phyloP scores from a whole-genome alignment of 2,329 filamentous ascomycete species.

The Trichophyton schoenleinii region DNA sequence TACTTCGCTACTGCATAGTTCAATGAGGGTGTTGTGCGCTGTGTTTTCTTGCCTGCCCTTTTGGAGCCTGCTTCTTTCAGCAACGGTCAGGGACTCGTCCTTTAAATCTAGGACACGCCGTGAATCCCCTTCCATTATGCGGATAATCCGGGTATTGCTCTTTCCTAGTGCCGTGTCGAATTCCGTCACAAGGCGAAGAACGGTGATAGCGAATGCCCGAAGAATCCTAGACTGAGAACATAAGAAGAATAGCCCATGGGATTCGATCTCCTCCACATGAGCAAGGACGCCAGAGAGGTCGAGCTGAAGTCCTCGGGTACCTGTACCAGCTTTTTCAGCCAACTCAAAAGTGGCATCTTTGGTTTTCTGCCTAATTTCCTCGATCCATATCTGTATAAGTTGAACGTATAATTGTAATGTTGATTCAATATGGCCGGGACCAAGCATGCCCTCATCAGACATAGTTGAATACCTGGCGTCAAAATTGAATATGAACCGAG shows the following conservation, averaged over 20 bases:
- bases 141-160: slow-evolving; percentile 68
- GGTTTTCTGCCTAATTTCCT: slow-evolving; percentile 81
- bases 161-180: slow-evolving; percentile 84
- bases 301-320: slow-evolving; percentile 61
- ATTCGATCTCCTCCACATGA: slow-evolving; percentile 92
- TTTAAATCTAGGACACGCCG: slow-evolving; percentile 83
- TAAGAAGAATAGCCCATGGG: slow-evolving; percentile 90
- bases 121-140: slow-evolving; percentile 82
- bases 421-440: slow-evolving; percentile 84
- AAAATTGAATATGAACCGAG: slow-evolving; percentile 96
- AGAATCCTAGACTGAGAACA: slow-evolving; percentile 91
- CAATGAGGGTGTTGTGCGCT: slow-evolving; percentile 73
- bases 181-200: slow-evolving; percentile 80
- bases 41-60: slow-evolving; percentile 77
- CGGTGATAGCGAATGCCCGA: slow-evolving; percentile 79
- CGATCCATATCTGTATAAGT: slow-evolving; percentile 90
- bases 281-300: slow-evolving; percentile 81
- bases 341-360: slow-evolving; percentile 57
- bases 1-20: slow-evolving; percentile 88
- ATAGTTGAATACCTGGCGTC: slow-evolving; percentile 95
- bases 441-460: slow-evolving; percentile 94
- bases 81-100: slow-evolving; percentile 69
- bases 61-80: slow-evolving; percentile 82
- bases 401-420: slow-evolving; percentile 89
- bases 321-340: slow-evolving; percentile 49